Base-by-base conservation (phyloP, 2,329 filamentous ascomycete genomes). In the Penicillium digitatum region DNA sequence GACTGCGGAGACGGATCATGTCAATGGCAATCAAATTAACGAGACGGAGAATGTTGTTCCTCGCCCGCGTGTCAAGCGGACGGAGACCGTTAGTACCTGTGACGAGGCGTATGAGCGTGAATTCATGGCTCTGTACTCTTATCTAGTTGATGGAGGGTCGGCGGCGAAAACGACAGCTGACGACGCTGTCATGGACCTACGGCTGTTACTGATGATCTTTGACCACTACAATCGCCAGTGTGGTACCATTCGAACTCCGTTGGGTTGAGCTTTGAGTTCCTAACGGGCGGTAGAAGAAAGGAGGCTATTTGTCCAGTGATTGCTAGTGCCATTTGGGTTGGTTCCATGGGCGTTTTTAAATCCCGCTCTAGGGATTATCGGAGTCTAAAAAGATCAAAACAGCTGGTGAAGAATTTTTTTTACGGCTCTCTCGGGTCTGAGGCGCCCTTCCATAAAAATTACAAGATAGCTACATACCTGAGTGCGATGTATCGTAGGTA, bases 131-230 rank as follows among this genome's bases (percentile, higher is more conserved):
- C 61, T 76, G 62, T 63, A 76, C 60, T 63, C 64, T 6, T 74
- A 72, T 57, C 52, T 76, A 6, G 60, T 65, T 4, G 60, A 66
- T 20, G 66, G 61, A 3, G 61, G 61, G 1, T 24, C 32, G 47
- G 34, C 56, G 22, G 63, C 66, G 14, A 74, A 73, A 57, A 76
- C 73, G 11, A 70, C 64, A 8, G 66, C 66, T 1, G 54, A 63
- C 29, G 74, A 76, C 65, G 71, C 71, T 0, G 20, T 71, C 45
- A 62, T 69, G 55, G 74, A 76, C 61, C 48, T 77, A 50, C 69
- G 58, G 48, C 49, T 74, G 39, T 65, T 72, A 43, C 61, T 66
- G 53, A 65, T 64, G 55, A 70, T 73, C 54, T 72, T 72, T 48
- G 66, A 68, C 27, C 70, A 73, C 54, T 72, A 70, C 57, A 67